Conservation (phyloP, 106 monocot species). For the Allium cepa region DNA sequence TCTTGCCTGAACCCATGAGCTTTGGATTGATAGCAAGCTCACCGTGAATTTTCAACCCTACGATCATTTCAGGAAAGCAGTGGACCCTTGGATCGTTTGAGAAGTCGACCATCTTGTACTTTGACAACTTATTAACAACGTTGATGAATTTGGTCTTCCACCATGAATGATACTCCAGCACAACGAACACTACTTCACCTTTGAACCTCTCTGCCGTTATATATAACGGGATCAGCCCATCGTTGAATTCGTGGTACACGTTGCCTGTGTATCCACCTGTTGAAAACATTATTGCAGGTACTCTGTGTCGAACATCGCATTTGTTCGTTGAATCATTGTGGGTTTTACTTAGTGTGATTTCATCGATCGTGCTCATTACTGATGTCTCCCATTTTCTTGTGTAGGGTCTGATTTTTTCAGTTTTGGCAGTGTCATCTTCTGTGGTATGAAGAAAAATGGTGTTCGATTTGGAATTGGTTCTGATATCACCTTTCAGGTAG, state of each 20-base stretch:
- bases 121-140: slow-evolving; percentile 38
- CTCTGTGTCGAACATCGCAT: slow-evolving; percentile 61
- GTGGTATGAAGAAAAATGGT: slow-evolving; percentile 18
- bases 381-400: slow-evolving; percentile 55
- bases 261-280: slow-evolving; percentile 97
- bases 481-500: slow-evolving; percentile 43
- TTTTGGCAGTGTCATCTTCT: neutral
- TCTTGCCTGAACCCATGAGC: slow-evolving; percentile 61
- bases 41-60: slow-evolving; percentile 71
- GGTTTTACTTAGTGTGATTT: slow-evolving; percentile 15
- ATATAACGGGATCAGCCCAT: slow-evolving; percentile 72
- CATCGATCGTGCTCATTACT: slow-evolving; percentile 42
- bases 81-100: slow-evolving; percentile 50
- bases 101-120: slow-evolving; percentile 60
- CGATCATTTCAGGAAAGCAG: slow-evolving; percentile 78
- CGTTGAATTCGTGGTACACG: slow-evolving; percentile 84
- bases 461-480: slow-evolving; percentile 17
- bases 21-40: slow-evolving; percentile 62
- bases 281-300: slow-evolving; percentile 76
- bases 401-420: slow-evolving; percentile 45
- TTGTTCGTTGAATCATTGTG: neutral
- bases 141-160: slow-evolving; percentile 45
- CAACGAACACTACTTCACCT: slow-evolving; percentile 63
- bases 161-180: slow-evolving; percentile 70
- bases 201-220: slow-evolving; percentile 56